Percentiles rank a stretch among this genome's conserved stretches.
These are phyloP conservation scores for Pyricularia grisea DNA, from an alignment of 2,329 filamentous ascomycete species.

Conservation along the genomic window DNA sequence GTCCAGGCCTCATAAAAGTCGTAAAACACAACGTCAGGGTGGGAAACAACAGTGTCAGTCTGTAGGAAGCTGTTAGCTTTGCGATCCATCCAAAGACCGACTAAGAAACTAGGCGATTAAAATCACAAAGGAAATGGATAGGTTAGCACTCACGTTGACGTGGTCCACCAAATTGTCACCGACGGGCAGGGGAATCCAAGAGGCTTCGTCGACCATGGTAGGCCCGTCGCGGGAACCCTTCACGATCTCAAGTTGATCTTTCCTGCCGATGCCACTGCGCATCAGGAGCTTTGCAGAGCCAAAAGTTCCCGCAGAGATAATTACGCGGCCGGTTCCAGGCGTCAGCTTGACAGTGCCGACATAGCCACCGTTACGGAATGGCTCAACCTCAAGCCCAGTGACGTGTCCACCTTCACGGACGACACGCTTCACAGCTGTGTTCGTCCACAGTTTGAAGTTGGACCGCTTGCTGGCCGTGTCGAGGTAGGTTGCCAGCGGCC, in stretches of 20 bases:
- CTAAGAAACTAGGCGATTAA: not conserved
- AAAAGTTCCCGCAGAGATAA: constrained; percentile 53
- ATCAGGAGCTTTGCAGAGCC: constrained; percentile 53
- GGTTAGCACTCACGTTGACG: constrained; percentile 20
- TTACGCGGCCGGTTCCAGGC: constrained; percentile 44
- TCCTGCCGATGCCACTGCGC: constrained; percentile 52
- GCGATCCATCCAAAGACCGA: not conserved
- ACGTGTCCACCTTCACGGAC: constrained; percentile 51
- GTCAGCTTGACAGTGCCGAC: constrained; percentile 49
- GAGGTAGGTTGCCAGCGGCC: constrained; percentile 57
- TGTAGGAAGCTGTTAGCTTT: constrained; percentile 10
- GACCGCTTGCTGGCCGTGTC: constrained; percentile 42
- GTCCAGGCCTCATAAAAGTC: constrained; percentile 56
- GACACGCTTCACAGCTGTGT: constrained; percentile 59
- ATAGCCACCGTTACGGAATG: constrained; percentile 36
- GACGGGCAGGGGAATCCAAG: constrained; percentile 39
- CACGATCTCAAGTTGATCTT: constrained; percentile 38
- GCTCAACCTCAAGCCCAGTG: constrained; percentile 60
- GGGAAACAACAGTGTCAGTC: constrained; percentile 36
- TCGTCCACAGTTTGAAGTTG: constrained; percentile 59
- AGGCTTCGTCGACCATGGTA: constrained; percentile 31
- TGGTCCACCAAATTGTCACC: constrained; percentile 40
- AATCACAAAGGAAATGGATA: not conserved
- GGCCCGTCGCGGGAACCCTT: constrained; percentile 29
- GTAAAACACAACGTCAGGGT: constrained; percentile 43